Evolutionary conservation across 1,284 basidiomycete genomes (phyloP), one percentile per base, ranked within the genome.

Genomic region (Rhodotorula sp.): DNA sequence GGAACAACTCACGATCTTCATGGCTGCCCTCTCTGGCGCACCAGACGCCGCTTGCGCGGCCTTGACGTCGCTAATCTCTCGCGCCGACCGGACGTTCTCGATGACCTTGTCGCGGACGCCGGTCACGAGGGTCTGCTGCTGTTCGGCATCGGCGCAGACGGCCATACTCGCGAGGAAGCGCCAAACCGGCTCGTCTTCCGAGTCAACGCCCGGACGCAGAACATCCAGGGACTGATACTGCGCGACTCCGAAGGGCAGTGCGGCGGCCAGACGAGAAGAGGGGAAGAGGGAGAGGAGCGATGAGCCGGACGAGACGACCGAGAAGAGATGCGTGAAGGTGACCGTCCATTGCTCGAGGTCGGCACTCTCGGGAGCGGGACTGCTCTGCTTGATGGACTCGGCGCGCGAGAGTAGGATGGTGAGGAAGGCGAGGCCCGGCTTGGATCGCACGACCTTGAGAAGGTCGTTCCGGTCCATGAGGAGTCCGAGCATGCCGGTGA

Each of bases 341-440:
- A 85, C 82, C 51, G 79, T 91, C 93, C 95, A 98, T 83, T 93
- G 89, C 66, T 90, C 86, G 63, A 89, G 83, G 76, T 97, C 95
- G 29, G 63, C 58, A 20, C 56, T 42, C 15, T 62, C 55, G 46
- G 45, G n/a, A 8, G 60, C 46, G 20, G 26, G 26, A n/a, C 8
- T 24, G 18, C 64, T 61, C 66, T 95, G 90, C 78, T 92, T 91
- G 76, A 99, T 87, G 37, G 91, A 86, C 80, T 95, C 93, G 18
- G 94, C 95, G 56, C 93, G 88, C 71, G 91, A 95, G 68, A 99
- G 83, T 80, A 99, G 90, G 62, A 96, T 85, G 0, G 95, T 99
- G 72, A 98, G 84, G 64, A 99, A 85, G 14, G 94, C 93, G 42
- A 98, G 84, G 46, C 95, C 96, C 64, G 96, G 93, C 88, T 87